These are phyloP conservation scores for Sarcodon aspratus DNA, from an alignment of 768 basidiomycete genomes.

Conservation along the genomic window DNA sequence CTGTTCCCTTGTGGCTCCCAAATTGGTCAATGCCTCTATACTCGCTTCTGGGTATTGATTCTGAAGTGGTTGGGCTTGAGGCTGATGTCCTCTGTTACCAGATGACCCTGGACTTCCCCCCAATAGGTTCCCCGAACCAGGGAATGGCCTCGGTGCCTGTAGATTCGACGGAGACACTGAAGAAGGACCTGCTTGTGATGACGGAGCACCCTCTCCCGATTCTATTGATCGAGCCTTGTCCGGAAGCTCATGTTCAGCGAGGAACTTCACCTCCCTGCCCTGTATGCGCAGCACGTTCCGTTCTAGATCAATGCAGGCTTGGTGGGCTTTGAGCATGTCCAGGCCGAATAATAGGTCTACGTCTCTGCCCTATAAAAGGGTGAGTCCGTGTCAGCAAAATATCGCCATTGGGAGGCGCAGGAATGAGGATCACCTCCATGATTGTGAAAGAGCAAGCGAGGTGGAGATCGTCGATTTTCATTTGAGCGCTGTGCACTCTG, in stretches of 20 bases:
- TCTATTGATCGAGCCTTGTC: slow-evolving; percentile 52
- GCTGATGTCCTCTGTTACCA: slow-evolving; percentile 9
- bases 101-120: slow-evolving; percentile 29
- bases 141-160: slow-evolving; percentile 30
- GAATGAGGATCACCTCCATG: slow-evolving; percentile 59
- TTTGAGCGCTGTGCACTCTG: slow-evolving; percentile 85
- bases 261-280: slow-evolving; percentile 77
- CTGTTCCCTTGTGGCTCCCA: slow-evolving; percentile 68
- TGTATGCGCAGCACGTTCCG: slow-evolving; percentile 89
- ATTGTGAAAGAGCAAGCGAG: slow-evolving; percentile 90
- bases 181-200: slow-evolving; percentile 7
- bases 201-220: slow-evolving; percentile 6
- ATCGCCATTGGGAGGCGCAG: neutral
- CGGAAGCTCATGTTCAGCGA: slow-evolving; percentile 91
- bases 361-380: slow-evolving; percentile 52
- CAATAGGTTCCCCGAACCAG: slow-evolving; percentile 57
- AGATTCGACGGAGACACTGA: slow-evolving; percentile 10
- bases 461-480: slow-evolving; percentile 75
- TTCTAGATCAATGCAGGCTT: slow-evolving; percentile 89
- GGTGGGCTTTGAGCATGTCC: slow-evolving; percentile 99
- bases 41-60: slow-evolving; percentile 41
- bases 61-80: slow-evolving; percentile 8
- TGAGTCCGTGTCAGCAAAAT: neutral
- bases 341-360: slow-evolving; percentile 95
- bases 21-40: slow-evolving; percentile 56